A percentile compares a stretch with the other conserved stretches of the same genome.
These are phyloP conservation scores for Coffea eugenioides DNA, from an alignment of 257 asterid genomes.

Conservation along the genomic window DNA sequence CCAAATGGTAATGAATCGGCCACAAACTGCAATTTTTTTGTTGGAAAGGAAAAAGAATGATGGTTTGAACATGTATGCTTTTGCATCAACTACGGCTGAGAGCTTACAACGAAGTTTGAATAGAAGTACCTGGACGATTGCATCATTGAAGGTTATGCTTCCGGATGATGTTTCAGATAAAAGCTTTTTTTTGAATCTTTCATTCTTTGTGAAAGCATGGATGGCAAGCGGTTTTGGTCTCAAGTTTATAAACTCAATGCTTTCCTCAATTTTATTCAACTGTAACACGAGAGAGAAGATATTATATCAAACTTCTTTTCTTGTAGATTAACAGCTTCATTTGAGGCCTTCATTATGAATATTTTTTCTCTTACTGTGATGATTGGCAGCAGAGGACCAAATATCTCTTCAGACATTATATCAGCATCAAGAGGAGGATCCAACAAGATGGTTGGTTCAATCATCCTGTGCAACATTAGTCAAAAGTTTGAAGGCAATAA, in stretches of 20 bases:
- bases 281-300: constrained; percentile 24
- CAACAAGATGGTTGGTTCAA: constrained; percentile 85
- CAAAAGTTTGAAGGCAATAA: neutral
- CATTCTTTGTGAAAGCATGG: constrained; percentile 74
- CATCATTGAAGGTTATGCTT: constrained; percentile 72
- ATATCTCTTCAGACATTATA: constrained; percentile 87
- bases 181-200: constrained; percentile 50
- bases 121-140: constrained; percentile 60
- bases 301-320: neutral
- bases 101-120: neutral
- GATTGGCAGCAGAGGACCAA: constrained; percentile 93
- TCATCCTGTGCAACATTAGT: constrained; percentile 45
- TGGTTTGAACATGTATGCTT: neutral
- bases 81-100: neutral
- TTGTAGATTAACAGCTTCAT: neutral
- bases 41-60: neutral
- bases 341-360: neutral
- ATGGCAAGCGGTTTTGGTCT: constrained; percentile 76
- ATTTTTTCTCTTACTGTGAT: constrained; percentile 54
- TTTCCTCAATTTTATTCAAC: constrained; percentile 76
- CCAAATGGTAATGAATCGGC: constrained; percentile 80
- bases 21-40: constrained; percentile 51
- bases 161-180: constrained; percentile 87
- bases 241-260: constrained; percentile 66
- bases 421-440: constrained; percentile 85